These are phyloP conservation scores for Beauveria brongniartii DNA, from an alignment of 2,329 filamentous ascomycete genomes.

Conservation along the genomic window DNA sequence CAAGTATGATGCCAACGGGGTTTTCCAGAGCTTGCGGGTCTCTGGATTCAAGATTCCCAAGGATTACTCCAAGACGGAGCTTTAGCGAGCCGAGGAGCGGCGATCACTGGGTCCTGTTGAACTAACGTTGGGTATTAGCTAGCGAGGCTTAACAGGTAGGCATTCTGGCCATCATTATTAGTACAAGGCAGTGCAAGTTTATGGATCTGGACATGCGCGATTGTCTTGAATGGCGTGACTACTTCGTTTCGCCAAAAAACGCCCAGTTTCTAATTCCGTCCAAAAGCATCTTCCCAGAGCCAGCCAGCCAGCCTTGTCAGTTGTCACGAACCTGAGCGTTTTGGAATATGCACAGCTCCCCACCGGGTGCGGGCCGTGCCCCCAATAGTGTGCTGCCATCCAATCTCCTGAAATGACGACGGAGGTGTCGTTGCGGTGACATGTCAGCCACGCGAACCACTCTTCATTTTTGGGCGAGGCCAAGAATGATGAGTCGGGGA, in stretches of 20 bases:
- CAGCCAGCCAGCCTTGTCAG: too few species aligned
- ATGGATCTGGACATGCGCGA: too few species aligned
- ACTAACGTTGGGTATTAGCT: too few species aligned
- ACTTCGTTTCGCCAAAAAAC: neutral
- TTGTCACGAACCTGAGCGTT: neutral
- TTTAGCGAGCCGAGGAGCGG: neutral
- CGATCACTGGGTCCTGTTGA: too few species aligned
- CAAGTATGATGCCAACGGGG: neutral
- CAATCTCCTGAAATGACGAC: conserved; percentile 5
- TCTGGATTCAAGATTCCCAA: neutral
- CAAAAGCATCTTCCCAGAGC: neutral
- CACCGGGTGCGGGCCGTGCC: neutral
- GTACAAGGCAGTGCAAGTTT: too few species aligned
- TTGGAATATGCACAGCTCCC: neutral
- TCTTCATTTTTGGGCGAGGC: neutral
- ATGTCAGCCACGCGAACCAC: neutral
- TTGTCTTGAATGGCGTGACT: neutral
- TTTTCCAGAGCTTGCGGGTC: neutral
- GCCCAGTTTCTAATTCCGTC: neutral
- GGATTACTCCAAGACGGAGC: neutral
- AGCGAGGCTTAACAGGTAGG: neutral
- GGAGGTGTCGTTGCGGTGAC: neutral
- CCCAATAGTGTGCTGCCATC: neutral
- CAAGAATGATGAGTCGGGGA: neutral
- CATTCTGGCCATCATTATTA: too few species aligned